Evolutionary conservation across 2,329 filamentous ascomycete genomes (phyloP).

Genomic region (Alternaria sp.): DNA sequence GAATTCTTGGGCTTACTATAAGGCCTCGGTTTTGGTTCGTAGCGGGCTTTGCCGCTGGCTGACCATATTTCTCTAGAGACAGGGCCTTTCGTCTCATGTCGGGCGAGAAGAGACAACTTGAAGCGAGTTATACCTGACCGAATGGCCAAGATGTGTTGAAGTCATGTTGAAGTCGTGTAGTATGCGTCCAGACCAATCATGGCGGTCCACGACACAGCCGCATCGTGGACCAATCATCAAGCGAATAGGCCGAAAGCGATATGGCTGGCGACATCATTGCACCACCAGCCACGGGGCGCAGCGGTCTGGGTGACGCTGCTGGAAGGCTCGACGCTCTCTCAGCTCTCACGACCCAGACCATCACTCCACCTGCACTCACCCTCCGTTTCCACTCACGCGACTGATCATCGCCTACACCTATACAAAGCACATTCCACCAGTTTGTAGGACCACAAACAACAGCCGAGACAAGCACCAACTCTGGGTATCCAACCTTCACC

Average conservation of each 20-base stretch:
- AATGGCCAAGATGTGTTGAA: not conserved
- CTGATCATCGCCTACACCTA: constrained; percentile 34
- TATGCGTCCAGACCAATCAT: constrained; percentile 18
- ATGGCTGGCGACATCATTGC: constrained; percentile 1
- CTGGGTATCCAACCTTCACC: constrained; percentile 17
- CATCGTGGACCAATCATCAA: constrained; percentile 20
- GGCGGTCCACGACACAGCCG: constrained; percentile 17
- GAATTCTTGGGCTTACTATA: not conserved
- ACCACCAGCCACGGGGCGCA: constrained; percentile 30
- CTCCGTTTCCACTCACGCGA: constrained; percentile 37
- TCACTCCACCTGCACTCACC: constrained; percentile 37
- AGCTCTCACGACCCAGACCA: constrained; percentile 29
- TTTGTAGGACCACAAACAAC: constrained; percentile 18
- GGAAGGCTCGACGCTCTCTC: constrained; percentile 21
- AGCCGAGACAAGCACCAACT: constrained; percentile 29
- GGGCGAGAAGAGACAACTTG: not conserved
- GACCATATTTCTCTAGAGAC: not conserved
- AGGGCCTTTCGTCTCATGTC: constrained; percentile 1
- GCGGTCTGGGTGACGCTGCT: constrained; percentile 32
- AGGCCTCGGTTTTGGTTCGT: not conserved
- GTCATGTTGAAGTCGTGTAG: not conserved
- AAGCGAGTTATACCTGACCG: too few relatives aligned
- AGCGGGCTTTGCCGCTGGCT: not conserved
- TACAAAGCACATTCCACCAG: constrained; percentile 43
- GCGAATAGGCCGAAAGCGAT: constrained; percentile 11